Conservation (phyloP, 2,329 filamentous ascomycete genomes). For the Aspergillus bombycis region DNA sequence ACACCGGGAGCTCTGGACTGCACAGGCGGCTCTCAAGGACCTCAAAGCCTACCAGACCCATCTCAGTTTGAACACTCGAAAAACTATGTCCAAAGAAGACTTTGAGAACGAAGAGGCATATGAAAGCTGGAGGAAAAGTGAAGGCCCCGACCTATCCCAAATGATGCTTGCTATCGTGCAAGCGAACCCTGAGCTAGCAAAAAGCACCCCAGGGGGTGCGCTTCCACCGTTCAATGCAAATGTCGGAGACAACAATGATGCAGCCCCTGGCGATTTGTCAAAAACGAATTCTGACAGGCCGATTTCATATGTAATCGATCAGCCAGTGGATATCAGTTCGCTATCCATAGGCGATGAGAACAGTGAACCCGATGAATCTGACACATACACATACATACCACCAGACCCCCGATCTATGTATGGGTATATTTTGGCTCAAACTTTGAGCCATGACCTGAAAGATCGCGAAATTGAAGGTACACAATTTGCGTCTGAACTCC, state of each 20-base stretch:
- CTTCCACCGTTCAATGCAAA: conserved; percentile 60
- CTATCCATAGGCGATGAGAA: conserved; percentile 62
- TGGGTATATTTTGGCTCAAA: conserved; percentile 77
- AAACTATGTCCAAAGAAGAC: conserved; percentile 77
- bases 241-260: conserved; percentile 42
- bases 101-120: conserved; percentile 91
- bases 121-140: conserved; percentile 87
- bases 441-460: conserved; percentile 65
- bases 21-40: conserved; percentile 86
- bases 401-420: conserved; percentile 81
- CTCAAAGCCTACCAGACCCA: conserved; percentile 92
- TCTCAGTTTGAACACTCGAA: conserved; percentile 76
- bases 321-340: conserved; percentile 62
- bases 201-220: conserved; percentile 65
- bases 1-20: conserved; percentile 81
- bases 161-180: conserved; percentile 92
- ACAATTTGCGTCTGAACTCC: conserved; percentile 51
- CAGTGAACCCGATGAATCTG: conserved; percentile 46
- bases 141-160: conserved; percentile 82
- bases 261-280: conserved; percentile 50
- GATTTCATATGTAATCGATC: conserved; percentile 64
- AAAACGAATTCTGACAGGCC: conserved; percentile 50
- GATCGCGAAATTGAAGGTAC: conserved; percentile 57
- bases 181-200: conserved; percentile 81
- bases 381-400: conserved; percentile 86